Base-by-base conservation (phyloP, 202 grass and related monocot genomes). In the Eragrostis tef region DNA sequence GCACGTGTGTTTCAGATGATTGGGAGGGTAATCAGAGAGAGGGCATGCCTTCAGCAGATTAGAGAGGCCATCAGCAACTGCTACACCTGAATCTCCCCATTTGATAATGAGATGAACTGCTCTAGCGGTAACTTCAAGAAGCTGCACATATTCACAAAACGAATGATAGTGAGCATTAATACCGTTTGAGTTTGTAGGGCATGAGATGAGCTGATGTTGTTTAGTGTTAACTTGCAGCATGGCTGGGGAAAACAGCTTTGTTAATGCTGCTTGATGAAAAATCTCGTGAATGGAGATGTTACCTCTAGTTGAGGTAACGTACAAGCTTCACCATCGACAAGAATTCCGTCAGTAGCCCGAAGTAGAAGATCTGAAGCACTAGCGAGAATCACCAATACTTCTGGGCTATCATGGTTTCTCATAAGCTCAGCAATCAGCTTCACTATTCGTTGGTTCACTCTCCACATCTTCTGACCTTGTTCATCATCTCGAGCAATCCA, bases 281-380 rank as follows among this genome's bases (percentile, higher is more conserved):
- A 15, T 13, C 31, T 79, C 20, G 7, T 57, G 42, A 63, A 84
- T 27, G 49, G 9, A 75, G 19, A 64, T 27, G 36, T 86, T 87
- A 99, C 96, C 96, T 99, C 96, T 87, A 96, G 86, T 59, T 99
- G 96, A 22, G 96, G 96, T 68, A 99, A 87, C n/a, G 96, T 99
- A 71, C 96, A 99, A 69, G 96, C 96, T 91, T 99, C 96, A 72
- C 96, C 96, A 21, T 99, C 96, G 13, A 99, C 89, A 11, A 99
- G 90, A 86, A 99, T 99, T 74, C 96, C 96, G 87, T 99, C 96
- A 39, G 96, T 99, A 48, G 96, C 96, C 59, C 96, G 92, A 51
- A 99, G 93, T 48, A 99, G 87, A 68, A 98, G 87, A 77, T 99
- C 91, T 54, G 93, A 93, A 80, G 93, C 89, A 69, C 93, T 89